Percentiles rank a stretch among this genome's conserved stretches.
Evolutionary conservation across 2,329 filamentous ascomycete species (phyloP).

Genomic region (Penicillium italicum): DNA sequence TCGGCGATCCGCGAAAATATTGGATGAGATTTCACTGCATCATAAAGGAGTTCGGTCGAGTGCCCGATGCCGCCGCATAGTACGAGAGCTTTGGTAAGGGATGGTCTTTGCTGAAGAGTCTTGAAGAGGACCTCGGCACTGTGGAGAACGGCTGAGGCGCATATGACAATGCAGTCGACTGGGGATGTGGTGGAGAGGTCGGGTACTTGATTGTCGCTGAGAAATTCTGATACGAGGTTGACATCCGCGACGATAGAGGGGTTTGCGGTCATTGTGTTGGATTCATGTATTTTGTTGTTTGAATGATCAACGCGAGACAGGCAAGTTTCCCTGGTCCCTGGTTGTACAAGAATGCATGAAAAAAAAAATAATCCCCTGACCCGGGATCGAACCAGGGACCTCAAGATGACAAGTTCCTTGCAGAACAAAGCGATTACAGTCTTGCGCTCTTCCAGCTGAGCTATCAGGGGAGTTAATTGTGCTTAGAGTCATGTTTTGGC

Average conservation of each 20-base stretch:
- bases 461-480: conserved; percentile 3
- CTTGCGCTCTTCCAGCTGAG: conserved; percentile 8
- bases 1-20: conserved; percentile 28
- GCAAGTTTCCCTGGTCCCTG: background rate
- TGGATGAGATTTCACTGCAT: conserved; percentile 36
- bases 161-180: conserved; percentile 41
- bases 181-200: conserved; percentile 9
- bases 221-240: conserved; percentile 25
- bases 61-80: conserved; percentile 48
- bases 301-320: background rate
- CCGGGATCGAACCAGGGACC: conserved; percentile 7
- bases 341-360: no score
- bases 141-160: conserved; percentile 40
- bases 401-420: conserved; percentile 1
- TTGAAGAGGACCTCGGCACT: conserved; percentile 37
- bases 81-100: conserved; percentile 36
- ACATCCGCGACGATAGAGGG: background rate
- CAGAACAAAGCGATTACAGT: background rate
- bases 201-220: conserved; percentile 8
- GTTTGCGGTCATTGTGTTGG: background rate
- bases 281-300: background rate
- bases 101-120: conserved; percentile 28
- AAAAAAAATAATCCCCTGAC: conserved; percentile 1
- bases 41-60: conserved; percentile 44
- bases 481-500: accelerated